A percentile compares a stretch with the other conserved stretches of the same genome.
Conservation (phyloP, 2,329 filamentous ascomycete species). For the Aspergillus fischeri region DNA sequence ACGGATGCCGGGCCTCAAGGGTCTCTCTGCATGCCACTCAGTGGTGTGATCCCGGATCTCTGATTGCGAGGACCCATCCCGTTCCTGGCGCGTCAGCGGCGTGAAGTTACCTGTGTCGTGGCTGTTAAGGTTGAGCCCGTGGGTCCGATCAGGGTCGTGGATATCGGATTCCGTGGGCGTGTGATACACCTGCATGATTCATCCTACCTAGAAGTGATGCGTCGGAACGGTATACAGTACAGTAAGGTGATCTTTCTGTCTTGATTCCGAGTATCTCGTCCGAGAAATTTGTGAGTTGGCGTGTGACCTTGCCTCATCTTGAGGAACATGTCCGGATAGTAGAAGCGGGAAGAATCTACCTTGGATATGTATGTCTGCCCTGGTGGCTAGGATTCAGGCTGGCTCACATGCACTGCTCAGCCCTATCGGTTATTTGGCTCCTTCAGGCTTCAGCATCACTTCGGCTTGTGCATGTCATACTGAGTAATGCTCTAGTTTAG, state of each 20-base stretch:
- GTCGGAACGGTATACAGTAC: neutral
- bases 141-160: too few relatives aligned
- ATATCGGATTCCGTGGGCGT: neutral
- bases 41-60: constrained; percentile 18
- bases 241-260: neutral
- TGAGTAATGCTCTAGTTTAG: too few relatives aligned
- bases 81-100: neutral
- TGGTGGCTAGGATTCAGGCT: neutral
- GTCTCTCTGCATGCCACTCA: constrained; percentile 8
- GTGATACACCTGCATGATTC: neutral
- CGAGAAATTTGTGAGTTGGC: neutral
- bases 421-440: neutral
- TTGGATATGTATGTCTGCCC: neutral
- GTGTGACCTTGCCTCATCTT: neutral
- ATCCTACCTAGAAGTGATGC: neutral
- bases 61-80: neutral
- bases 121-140: neutral
- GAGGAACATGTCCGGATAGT: too few relatives aligned
- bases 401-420: neutral
- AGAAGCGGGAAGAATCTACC: neutral
- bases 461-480: neutral
- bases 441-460: neutral
- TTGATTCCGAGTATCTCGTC: constrained; percentile 1
- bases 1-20: constrained; percentile 12
- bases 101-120: neutral